Evolutionary conservation across 305 asterid genomes (phyloP).

Genomic region (Solanum chacoense): DNA sequence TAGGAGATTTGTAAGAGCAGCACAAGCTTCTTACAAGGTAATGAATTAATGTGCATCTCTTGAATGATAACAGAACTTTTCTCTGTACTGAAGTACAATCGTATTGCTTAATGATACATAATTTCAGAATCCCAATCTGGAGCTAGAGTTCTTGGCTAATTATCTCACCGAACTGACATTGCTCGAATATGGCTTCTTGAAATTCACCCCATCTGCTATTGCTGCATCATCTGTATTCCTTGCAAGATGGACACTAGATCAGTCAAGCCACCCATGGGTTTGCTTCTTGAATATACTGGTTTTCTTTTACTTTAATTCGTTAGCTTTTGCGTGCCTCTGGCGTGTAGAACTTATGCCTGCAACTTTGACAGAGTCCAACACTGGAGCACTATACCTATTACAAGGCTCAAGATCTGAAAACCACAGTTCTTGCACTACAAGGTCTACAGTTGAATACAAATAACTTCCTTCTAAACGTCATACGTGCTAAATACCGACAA

Average conservation of each 20-base stretch:
- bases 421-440: conserved; percentile 47
- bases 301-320: background rate
- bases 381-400: conserved; percentile 67
- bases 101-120: background rate
- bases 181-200: conserved; percentile 55
- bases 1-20: conserved; percentile 64
- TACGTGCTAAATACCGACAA: conserved; percentile 67
- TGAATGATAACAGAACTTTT: background rate
- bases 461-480: conserved; percentile 31
- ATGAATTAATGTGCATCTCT: background rate
- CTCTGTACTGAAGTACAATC: background rate
- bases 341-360: background rate
- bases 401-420: conserved; percentile 50
- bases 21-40: conserved; percentile 51
- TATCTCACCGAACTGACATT: conserved; percentile 79
- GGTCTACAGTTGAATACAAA: conserved; percentile 44
- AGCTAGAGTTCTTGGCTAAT: conserved; percentile 78
- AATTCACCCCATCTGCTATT: conserved; percentile 63
- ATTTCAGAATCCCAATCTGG: conserved; percentile 57
- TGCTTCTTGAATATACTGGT: conserved; percentile 11
- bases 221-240: conserved; percentile 92
- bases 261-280: conserved; percentile 91
- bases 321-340: background rate
- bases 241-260: conserved; percentile 90
- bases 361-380: conserved; percentile 51